phyloP scores from a whole-genome alignment of 495 filamentous ascomycete genomes.

The Astrothelium macrocarpum region DNA sequence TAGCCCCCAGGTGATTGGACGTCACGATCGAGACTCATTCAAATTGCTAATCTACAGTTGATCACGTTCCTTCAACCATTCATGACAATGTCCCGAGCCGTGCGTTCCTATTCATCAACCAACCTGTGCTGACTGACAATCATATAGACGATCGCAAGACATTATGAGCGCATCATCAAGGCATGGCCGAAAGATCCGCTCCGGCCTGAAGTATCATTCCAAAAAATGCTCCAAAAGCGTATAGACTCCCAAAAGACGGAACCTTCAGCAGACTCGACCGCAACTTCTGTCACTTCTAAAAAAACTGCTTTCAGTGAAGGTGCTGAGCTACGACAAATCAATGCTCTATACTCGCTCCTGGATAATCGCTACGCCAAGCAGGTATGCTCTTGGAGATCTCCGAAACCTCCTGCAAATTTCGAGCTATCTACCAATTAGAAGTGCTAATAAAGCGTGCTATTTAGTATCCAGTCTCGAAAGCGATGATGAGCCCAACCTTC shows the following conservation, averaged over 20 bases:
- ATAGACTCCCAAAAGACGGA: slow-evolving; percentile 34
- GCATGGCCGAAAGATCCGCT: slow-evolving; percentile 73
- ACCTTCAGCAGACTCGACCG: not conserved
- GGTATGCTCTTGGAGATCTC: slow-evolving; percentile 29
- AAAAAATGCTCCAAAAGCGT: slow-evolving; percentile 54
- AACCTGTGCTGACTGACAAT: slow-evolving; percentile 6
- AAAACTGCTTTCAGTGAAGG: slow-evolving; percentile 14
- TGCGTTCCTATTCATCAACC: not conserved
- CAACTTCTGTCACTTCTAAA: not conserved
- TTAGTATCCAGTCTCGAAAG: slow-evolving; percentile 54
- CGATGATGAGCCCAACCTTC: slow-evolving; percentile 57
- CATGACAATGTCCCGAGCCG: not conserved
- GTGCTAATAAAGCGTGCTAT: not conserved
- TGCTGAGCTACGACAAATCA: slow-evolving; percentile 49
- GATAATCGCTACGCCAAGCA: slow-evolving; percentile 60
- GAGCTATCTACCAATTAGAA: not conserved
- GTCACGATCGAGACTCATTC: not conserved
- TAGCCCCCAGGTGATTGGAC: not conserved
- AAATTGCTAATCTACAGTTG: too few relatives aligned
- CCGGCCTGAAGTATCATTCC: slow-evolving; percentile 68
- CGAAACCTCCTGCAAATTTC: not conserved
- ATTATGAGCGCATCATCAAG: slow-evolving; percentile 56
- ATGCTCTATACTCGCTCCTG: slow-evolving; percentile 65
- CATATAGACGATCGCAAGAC: slow-evolving; percentile 31
- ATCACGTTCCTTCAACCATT: not conserved